A percentile compares a stretch with the other conserved stretches of the same genome.
Evolutionary conservation across 805 yeast species (phyloP).

Genomic region (Candida awuae): DNA sequence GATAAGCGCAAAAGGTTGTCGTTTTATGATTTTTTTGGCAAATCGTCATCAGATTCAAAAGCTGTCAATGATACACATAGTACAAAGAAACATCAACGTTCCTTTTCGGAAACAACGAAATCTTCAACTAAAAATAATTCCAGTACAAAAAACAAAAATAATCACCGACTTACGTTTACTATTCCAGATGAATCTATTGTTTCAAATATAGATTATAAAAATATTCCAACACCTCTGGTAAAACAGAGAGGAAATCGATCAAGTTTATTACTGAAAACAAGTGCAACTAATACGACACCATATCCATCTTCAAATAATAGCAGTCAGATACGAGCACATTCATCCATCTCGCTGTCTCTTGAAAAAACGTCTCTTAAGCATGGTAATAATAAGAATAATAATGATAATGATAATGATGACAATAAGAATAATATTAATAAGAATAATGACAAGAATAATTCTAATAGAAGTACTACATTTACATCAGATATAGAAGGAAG

Average conservation of each 20-base stretch:
- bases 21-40: constrained; percentile 11
- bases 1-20: constrained; percentile 12
- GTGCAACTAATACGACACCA: neutral
- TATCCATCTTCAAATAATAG: neutral
- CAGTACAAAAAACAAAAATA: neutral
- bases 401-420: too few species aligned
- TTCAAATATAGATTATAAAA: neutral
- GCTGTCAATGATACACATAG: neutral
- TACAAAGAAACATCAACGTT: neutral
- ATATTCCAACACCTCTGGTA: constrained; percentile 2
- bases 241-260: neutral
- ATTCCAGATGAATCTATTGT: constrained; percentile 10
- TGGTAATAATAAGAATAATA: neutral
- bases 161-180: constrained; percentile 3
- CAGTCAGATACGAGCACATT: neutral
- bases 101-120: constrained; percentile 2
- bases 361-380: neutral
- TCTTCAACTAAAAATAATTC: neutral
- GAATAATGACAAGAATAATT: too few species aligned
- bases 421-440: too few species aligned
- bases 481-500: neutral
- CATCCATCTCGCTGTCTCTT: neutral
- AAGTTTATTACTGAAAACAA: neutral
- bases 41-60: constrained; percentile 4
- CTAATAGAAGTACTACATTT: neutral